A percentile compares a stretch with the other conserved stretches of the same genome.
Conservation (phyloP, 2,329 filamentous ascomycete genomes). For the Trichoderma pleuroti region DNA sequence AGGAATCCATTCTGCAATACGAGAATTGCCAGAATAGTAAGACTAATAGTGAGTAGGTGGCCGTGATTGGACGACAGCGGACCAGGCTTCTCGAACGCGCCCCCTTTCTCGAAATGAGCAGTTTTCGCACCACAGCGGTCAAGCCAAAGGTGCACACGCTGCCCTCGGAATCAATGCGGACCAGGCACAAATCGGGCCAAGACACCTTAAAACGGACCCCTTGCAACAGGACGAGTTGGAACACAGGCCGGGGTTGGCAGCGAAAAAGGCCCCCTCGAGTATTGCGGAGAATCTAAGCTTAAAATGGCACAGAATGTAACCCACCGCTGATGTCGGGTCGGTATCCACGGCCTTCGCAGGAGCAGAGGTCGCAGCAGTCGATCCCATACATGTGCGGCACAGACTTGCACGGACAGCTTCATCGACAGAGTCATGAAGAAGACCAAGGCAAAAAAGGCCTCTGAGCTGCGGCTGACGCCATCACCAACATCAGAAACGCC, state of each 20-base stretch:
- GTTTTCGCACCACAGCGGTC: background rate
- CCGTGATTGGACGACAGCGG: constrained; percentile 7
- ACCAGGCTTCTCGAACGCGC: constrained; percentile 1
- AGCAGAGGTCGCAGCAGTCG: background rate
- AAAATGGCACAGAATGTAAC: constrained; percentile 11
- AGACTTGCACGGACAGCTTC: background rate
- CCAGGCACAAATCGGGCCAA: constrained; percentile 8
- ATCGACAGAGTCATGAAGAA: background rate
- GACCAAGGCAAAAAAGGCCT: background rate
- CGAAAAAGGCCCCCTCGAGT: background rate
- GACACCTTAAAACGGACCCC: constrained; percentile 12
- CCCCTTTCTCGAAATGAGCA: constrained; percentile 17
- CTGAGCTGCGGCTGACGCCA: background rate
- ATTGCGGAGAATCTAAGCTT: constrained; percentile 17
- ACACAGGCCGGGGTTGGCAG: background rate
- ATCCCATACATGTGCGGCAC: background rate
- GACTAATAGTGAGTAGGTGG: background rate
- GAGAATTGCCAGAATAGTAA: constrained; percentile 18
- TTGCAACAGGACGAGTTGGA: constrained; percentile 1
- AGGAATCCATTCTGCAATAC: constrained; percentile 7
- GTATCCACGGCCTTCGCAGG: background rate
- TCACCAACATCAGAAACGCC: constrained; percentile 15
- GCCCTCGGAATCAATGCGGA: background rate
- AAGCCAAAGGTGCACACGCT: background rate
- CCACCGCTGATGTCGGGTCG: background rate